phyloP scores from a whole-genome alignment of 2,329 filamentous ascomycete genomes.

The Torrubiellomyces zombiae region DNA sequence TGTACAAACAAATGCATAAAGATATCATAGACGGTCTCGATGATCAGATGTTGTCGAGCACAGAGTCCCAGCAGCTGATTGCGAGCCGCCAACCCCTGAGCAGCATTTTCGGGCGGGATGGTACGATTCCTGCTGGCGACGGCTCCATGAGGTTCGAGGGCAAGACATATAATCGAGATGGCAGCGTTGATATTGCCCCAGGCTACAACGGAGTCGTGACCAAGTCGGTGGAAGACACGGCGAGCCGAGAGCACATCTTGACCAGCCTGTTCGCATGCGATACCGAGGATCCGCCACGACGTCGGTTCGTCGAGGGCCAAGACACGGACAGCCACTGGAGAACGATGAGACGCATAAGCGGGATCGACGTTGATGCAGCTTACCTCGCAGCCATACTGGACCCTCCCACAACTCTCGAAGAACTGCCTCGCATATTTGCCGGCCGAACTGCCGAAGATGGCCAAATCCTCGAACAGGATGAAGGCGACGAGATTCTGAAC shows the following conservation, averaged over 20 bases:
- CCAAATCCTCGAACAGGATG: constrained; percentile 11
- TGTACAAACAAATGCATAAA: constrained; percentile 76
- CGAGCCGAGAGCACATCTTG: constrained; percentile 44
- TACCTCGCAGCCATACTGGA: constrained; percentile 29
- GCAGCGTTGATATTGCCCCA: constrained; percentile 47
- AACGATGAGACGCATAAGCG: constrained; percentile 14
- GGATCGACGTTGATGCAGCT: constrained; percentile 17
- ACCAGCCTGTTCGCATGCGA: constrained; percentile 30
- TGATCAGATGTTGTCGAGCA: constrained; percentile 60
- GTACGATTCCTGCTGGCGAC: constrained; percentile 47
- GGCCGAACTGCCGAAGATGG: constrained; percentile 12
- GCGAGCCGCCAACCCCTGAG: constrained; percentile 61
- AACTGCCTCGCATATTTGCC: constrained; percentile 23
- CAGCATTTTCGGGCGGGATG: constrained; percentile 56
- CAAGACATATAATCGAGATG: constrained; percentile 45
- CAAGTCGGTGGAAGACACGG: constrained; percentile 42
- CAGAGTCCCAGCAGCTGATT: constrained; percentile 60
- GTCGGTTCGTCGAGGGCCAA: constrained; percentile 12
- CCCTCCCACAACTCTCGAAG: constrained; percentile 25
- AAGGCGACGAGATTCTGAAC: constrained; percentile 8
- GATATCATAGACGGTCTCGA: constrained; percentile 68
- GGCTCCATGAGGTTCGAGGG: constrained; percentile 41
- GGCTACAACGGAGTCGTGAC: constrained; percentile 39
- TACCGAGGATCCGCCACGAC: constrained; percentile 12
- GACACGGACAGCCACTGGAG: constrained; percentile 20